Evolutionary conservation across 2,329 filamentous ascomycete genomes (phyloP), one percentile per base, ranked within the genome.

Genomic region (Ophiostoma tasmaniense): DNA sequence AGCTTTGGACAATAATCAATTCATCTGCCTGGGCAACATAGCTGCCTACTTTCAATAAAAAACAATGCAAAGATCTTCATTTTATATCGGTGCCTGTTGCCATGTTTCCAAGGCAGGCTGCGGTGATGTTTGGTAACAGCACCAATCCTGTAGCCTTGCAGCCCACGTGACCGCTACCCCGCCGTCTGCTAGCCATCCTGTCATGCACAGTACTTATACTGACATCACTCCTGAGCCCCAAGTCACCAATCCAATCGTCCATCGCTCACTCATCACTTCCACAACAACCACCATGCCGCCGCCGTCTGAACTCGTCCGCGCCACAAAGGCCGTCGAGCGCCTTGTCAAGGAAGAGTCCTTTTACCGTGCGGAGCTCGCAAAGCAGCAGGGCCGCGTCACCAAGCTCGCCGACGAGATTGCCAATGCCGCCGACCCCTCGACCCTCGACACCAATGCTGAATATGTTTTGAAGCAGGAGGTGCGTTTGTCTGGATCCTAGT

Each of bases 341-440:
- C 86, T 98, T 65, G 87, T 97, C 73, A 97, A 96, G 79, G 95
- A 99, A 79, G 92, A 97, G 79, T 83, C 85, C 52, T 94, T 89
- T 75, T 98, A 99, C 81, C 90, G 93, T 82, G 90, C 90, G 76
- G 95, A 99, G 79, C 85, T 93, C 25, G 82, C 85, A 72, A 83
- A 89, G 73, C 93, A 98, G 77, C 84, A 91, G 74, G 84, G 85
- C 71, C 87, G 90, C 69, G 85, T 96, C 72, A 81, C 85, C 77
- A 87, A 88, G 77, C 83, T 96, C 22, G 84, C 89, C 77, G 81
- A 83, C 62, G 87, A 90, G 74, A 77, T 86, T 39, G 77, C 82
- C 59, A 39, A 35, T 6, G 78, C 76, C n/a, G 80, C 79, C 33
- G 78, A 79, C 3, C 80, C 78, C 20, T 67, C 67, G 3, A 82